Percentiles rank a stretch among this genome's conserved stretches.
Conservation (phyloP, 2,329 filamentous ascomycete genomes). For the Arthrinium puccinioides region DNA sequence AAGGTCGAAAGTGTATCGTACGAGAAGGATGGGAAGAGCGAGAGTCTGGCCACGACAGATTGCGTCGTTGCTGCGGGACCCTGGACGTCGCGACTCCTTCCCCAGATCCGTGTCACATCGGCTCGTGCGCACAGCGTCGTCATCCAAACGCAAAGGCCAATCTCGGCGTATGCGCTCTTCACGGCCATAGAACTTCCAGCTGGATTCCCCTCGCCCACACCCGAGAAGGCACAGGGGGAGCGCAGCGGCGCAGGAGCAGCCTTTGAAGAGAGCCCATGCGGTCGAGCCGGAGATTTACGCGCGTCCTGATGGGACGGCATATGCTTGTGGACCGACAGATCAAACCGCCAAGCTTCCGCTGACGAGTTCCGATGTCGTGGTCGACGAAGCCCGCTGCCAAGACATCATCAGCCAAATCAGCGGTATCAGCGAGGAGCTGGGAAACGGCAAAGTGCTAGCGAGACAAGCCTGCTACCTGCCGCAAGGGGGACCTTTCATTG, state of each 20-base stretch:
- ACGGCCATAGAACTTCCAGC: constrained; percentile 59
- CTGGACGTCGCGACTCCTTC: constrained; percentile 36
- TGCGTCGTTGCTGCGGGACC: constrained; percentile 33
- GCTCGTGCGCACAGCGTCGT: constrained; percentile 39
- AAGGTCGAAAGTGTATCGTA: constrained; percentile 9
- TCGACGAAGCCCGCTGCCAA: constrained; percentile 58
- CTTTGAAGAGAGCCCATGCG: constrained; percentile 25
- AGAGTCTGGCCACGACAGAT: constrained; percentile 18
- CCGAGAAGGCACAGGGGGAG: constrained; percentile 10
- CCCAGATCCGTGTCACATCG: constrained; percentile 31
- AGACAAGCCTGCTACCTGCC: constrained; percentile 73
- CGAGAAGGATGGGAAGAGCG: constrained; percentile 9
- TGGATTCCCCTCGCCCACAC: constrained; percentile 34
- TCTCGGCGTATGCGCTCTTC: constrained; percentile 60
- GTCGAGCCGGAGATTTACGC: constrained; percentile 73
- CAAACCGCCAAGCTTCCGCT: constrained; percentile 52
- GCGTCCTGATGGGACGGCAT: constrained; percentile 65
- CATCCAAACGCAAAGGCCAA: constrained; percentile 28
- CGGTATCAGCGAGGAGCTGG: constrained; percentile 45
- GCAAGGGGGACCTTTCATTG: constrained; percentile 64
- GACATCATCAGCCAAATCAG: constrained; percentile 61
- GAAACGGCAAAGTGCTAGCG: constrained; percentile 51
- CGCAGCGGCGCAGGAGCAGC: constrained; percentile 4
- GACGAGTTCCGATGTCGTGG: constrained; percentile 54
- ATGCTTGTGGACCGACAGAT: constrained; percentile 66